Percentiles rank a stretch among this genome's conserved stretches.
These are phyloP conservation scores for Schizophyllum commune DNA, from an alignment of 1,284 basidiomycete genomes.

Conservation along the genomic window DNA sequence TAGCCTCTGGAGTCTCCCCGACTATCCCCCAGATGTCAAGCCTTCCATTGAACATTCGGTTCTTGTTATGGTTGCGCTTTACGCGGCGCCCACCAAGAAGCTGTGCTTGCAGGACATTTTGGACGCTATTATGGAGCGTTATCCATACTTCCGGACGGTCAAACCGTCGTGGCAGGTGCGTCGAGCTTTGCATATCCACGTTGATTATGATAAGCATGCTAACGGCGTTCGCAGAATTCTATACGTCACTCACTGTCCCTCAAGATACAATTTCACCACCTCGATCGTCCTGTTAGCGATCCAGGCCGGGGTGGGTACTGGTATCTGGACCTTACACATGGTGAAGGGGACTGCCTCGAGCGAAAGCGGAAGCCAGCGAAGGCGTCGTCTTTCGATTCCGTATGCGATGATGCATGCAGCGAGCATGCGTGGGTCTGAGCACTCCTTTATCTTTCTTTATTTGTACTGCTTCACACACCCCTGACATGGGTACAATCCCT, in stretches of 20 bases:
- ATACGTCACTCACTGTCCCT: conserved; percentile 86
- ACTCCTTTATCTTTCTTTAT: no score
- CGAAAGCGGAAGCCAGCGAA: conserved; percentile 36
- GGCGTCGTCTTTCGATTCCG: no score
- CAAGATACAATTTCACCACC: conserved; percentile 68
- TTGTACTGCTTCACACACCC: no score
- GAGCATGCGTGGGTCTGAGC: no score
- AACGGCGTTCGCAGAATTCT: conserved; percentile 47
- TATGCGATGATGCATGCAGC: no score
- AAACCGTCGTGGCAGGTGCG: conserved; percentile 63
- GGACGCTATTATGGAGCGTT: conserved; percentile 27
- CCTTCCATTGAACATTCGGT: no score
- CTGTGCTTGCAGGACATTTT: no score
- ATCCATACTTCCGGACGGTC: conserved; percentile 44
- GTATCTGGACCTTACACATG: conserved; percentile 51
- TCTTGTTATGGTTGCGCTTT: no score
- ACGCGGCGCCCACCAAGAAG: no score
- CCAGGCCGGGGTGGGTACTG: conserved; percentile 50
- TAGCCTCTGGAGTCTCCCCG: no score
- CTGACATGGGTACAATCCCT: no score
- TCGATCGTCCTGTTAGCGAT: conserved; percentile 24
- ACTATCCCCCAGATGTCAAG: no score
- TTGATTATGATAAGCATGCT: background rate
- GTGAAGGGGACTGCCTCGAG: conserved; percentile 54
- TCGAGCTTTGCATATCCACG: background rate